Evolutionary conservation across 1,139 yeast species (phyloP).

Genomic region (Wickerhamomyces sp.): DNA sequence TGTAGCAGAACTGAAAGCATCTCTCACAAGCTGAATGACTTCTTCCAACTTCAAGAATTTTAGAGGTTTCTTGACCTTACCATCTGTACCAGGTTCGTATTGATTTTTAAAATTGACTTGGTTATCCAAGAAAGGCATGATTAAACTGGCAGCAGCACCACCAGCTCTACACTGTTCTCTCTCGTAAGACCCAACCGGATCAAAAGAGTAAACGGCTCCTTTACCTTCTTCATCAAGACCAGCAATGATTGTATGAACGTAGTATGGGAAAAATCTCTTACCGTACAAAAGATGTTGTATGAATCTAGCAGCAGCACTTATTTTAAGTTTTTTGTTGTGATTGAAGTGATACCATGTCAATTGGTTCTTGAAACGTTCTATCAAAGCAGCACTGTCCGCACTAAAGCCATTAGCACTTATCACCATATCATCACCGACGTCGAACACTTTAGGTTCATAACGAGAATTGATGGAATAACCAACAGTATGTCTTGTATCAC

Average conservation of each 20-base stretch:
- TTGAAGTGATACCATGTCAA: conserved; percentile 93
- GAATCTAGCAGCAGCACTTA: conserved; percentile 80
- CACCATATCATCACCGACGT: conserved; percentile 82
- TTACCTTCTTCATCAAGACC: conserved; percentile 93
- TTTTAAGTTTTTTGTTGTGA: conserved; percentile 66
- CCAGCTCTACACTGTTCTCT: conserved; percentile 97
- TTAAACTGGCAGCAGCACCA: conserved; percentile 93
- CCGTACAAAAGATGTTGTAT: conserved; percentile 89
- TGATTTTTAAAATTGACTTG: conserved; percentile 96
- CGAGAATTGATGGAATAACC: conserved; percentile 94
- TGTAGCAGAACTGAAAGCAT: conserved; percentile 93
- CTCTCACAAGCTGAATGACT: conserved; percentile 80
- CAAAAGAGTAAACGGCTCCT: conserved; percentile 94
- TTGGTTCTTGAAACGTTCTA: conserved; percentile 69
- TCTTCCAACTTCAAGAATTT: conserved; percentile 73
- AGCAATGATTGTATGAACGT: conserved; percentile 90
- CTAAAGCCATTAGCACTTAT: conserved; percentile 95
- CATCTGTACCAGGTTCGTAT: conserved; percentile 70
- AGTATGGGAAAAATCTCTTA: conserved; percentile 94
- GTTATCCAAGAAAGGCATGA: conserved; percentile 96
- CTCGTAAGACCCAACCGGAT: conserved; percentile 97
- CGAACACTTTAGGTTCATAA: conserved; percentile 84
- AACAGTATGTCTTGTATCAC: conserved; percentile 94
- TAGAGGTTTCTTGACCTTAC: conserved; percentile 54
- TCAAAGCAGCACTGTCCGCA: conserved; percentile 88